A percentile compares a stretch with the other conserved stretches of the same genome.
Evolutionary conservation across 768 basidiomycete species (phyloP).

Genomic region (Leccinum subtestaceum): DNA sequence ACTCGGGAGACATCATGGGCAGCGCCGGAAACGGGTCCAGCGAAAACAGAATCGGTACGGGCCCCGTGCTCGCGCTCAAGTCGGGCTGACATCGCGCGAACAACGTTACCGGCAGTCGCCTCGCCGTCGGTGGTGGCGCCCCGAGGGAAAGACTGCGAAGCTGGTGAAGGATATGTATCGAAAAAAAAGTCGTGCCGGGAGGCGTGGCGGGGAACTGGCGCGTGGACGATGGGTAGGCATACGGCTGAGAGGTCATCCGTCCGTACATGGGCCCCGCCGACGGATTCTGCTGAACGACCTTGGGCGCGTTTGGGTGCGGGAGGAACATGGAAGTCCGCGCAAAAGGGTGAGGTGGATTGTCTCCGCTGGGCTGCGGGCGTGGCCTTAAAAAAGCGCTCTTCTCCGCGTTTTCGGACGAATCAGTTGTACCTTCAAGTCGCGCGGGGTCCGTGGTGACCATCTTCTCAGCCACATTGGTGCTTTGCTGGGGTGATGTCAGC

Average conservation of each 20-base stretch:
- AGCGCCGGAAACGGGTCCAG: slow-evolving; percentile 45
- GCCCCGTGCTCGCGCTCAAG: slow-evolving; percentile 45
- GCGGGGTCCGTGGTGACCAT: slow-evolving; percentile 18
- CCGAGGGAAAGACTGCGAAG: slow-evolving; percentile 19
- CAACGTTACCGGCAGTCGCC: slow-evolving; percentile 42
- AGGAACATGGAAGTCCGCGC: slow-evolving; percentile 44
- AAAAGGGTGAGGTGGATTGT: slow-evolving; percentile 23
- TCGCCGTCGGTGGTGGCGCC: slow-evolving; percentile 23
- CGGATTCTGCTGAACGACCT: slow-evolving; percentile 19
- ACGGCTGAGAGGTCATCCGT: slow-evolving; percentile 28
- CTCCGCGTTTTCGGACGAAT: slow-evolving; percentile 7
- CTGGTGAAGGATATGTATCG: slow-evolving; percentile 26
- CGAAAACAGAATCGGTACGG: slow-evolving; percentile 61
- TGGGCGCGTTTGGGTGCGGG: slow-evolving; percentile 56
- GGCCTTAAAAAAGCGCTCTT: slow-evolving; percentile 25
- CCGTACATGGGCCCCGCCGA: slow-evolving; percentile 60
- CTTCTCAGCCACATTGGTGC: slow-evolving; percentile 9
- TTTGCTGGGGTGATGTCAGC: slow-evolving; percentile 7
- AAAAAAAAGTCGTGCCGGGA: slow-evolving; percentile 30
- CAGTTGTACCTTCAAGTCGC: slow-evolving; percentile 1
- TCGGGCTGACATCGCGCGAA: slow-evolving; percentile 58
- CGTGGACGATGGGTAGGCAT: slow-evolving; percentile 3
- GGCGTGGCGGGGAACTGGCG: slow-evolving; percentile 5
- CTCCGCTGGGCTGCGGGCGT: slow-evolving; percentile 19
- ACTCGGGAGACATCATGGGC: slow-evolving; percentile 5